Evolutionary conservation across 2,329 filamentous ascomycete species (phyloP), one percentile per base, ranked within the genome.

Genomic region (Leptodontidium sp.): DNA sequence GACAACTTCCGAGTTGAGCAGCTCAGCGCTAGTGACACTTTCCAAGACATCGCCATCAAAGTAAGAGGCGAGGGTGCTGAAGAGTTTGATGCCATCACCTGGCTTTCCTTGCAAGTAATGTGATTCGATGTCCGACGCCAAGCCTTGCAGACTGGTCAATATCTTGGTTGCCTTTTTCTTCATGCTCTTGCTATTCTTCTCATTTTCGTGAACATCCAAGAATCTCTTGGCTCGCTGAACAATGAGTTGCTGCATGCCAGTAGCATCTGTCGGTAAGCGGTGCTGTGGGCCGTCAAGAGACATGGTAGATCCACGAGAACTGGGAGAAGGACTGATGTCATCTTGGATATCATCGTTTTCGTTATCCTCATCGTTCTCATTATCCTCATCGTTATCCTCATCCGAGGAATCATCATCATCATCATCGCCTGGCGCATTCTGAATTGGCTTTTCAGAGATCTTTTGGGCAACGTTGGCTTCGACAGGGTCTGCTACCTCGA

Each of bases 1-100:
- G 12, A 99, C 94, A 66, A 99, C 88, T 21, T 94, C 93, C 1
- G 96, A 98, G 38, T 93, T 93, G 64, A 98, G 87, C 40, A 99
- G 84, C 78, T 99, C 96, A 59, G 95, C 94, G 80, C 96, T 99
- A 0, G 96, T 99, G 64, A 98, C 94, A 78, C 93, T 97, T 77
- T 97, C 92, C 65, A 97, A 81, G 1, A 96, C 91, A 80, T 98
- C 93, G 0, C 91, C 90, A 75, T 97, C 91, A 75, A 99, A 99
- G 77, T 96, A 94, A 2, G 87, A 86, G 0, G 94, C 93, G 68
- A 99, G 83, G 62, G 86, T 88, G 40, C 85, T 83, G 80, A 98
- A 98, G 0, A 97, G 83, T 2, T 85, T 82, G 40, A 85, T 83
- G 12, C 92, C 93, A 50, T 87, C 84, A 6, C 81, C 81, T 0